Base-by-base conservation (phyloP, 1,284 basidiomycete species). In the Fomitopsis pinicola region DNA sequence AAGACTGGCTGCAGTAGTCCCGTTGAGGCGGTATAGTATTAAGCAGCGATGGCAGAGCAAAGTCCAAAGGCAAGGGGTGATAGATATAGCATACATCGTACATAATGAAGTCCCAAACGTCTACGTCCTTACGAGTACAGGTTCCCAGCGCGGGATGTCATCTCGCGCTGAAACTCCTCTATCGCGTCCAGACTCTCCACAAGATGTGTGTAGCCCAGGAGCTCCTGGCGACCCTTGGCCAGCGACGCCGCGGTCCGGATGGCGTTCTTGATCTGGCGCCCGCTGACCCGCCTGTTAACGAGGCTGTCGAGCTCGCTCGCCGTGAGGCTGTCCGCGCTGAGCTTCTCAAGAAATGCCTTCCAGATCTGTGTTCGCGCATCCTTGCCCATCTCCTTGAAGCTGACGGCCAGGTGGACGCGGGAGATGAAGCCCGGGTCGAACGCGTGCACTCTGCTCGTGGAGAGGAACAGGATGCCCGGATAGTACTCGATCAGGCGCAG, bases 391-490 rank as follows among this genome's bases (percentile, higher is more conserved):
- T 84, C 79, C 55, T 73, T 73, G 76, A 85, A 86, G 73, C 84
- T 82, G 1, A 87, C 76, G 1, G 85, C 83, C 61, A 87, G 81
- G 69, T 86, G 84, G 65, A 86, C 85, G 60, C 85, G 83, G 22
- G 84, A 86, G 57, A 85, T 78, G 80, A 88, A 88, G 12, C 86
- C 86, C 65, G 84, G 82, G 69, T 88, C 86, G 70, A 87, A 87
- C 3, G 81, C 77, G 62, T 81, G 80, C 52, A 88, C 80, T 44
- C 86, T 80, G 69, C 87, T 88, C 22, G 86, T 87, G 26, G 87
- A 87, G 52, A 89, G 76, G 78, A 89, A 87, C 57, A 88, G 78
- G 68, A 86, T 83, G 4, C 84, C 84, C 45, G 81, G 80, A 72
- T 86, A 85, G 70, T 86, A 87, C 69, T 88, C 85, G 58, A 87